Base-by-base conservation (phyloP, 768 basidiomycete species). In the Mycena vulgaris region DNA sequence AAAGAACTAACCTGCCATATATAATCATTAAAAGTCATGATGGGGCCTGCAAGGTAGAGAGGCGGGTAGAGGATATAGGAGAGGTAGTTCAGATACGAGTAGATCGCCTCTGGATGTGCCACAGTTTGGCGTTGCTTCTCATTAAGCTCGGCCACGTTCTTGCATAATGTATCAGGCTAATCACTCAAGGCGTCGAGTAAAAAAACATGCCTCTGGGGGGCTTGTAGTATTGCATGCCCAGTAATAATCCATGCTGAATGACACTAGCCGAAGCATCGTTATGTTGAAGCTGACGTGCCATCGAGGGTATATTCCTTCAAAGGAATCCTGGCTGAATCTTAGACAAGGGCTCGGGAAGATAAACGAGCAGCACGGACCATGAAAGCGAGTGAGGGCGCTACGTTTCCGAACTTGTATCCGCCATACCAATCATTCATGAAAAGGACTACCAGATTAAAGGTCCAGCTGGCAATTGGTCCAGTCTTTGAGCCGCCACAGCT, bases 251-350 rank as follows among this genome's bases (percentile, higher is more conserved):
- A 97, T 90, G 70, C 91, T 93, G 83, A 96, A 99, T 0, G 96
- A 97, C 8, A 99, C 86, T 17, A 98, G 86, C 35, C 97, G 90
- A 47, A 99, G 86, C 93, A 97, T 97, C 3, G 96, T 96, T 74
- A 99, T 96, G 79, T 99, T 99, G 85, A 97, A 99, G 74, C 84
- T 89, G 74, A 99, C 86, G 73, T 98, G 90, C 98, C 98, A 99
- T 23, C 96, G 87, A 14, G 96, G 94, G 69, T 97, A 92, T 21
- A 94, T 82, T 8, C 98, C 98, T 78, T 87, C 83, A 73, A 86
- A 87, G 0, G 75, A 68, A 75, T 95, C 93, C 92, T 95, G n/a
- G 60, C 31, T n/a, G 69, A 63, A 56, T 33, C 14, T 58, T 16
- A 62, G 37, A 16, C 28, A 21, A 49, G 40, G 11, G n/a, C 11